Conservation (phyloP, 148 eudicot genomes). For the Chenopodium formosanum region DNA sequence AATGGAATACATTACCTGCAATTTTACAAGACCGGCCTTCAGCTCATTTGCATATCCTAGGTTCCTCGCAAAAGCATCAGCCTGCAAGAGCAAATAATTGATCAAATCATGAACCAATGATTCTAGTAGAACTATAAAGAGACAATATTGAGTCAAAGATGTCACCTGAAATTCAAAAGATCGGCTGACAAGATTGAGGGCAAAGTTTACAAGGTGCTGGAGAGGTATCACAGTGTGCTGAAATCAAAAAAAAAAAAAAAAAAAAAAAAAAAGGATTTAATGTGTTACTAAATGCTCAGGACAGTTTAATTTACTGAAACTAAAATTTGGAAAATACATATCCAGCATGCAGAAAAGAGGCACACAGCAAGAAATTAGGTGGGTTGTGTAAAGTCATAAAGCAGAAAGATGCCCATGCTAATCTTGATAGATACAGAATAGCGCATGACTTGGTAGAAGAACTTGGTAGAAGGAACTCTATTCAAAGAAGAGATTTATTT, state of each 20-base stretch:
- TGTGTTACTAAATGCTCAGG: background rate
- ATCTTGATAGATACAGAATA: background rate
- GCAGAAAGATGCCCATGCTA: background rate
- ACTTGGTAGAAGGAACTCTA: background rate
- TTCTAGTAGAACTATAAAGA: background rate
- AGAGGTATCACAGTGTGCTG: slow-evolving; percentile 98
- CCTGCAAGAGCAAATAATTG: slow-evolving; percentile 44
- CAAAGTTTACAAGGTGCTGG: slow-evolving; percentile 90
- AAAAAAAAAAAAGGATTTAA: background rate
- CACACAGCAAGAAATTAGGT: background rate
- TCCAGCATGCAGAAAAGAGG: background rate
- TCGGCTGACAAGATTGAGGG: slow-evolving; percentile 90
- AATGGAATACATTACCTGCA: slow-evolving; percentile 54
- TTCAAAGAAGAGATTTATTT: background rate
- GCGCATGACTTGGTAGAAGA: background rate
- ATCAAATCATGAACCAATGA: slow-evolving; percentile 6
- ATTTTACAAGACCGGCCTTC: slow-evolving; percentile 84
- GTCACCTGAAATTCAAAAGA: slow-evolving; percentile 96
- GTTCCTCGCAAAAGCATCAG: slow-evolving; percentile 97
- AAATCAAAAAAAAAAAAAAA: slow-evolving; percentile 21
- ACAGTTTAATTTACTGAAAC: background rate
- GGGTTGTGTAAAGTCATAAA: background rate
- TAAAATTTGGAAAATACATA: background rate
- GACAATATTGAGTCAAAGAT: background rate
- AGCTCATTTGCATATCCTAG: slow-evolving; percentile 77